phyloP scores from a whole-genome alignment of 768 basidiomycete species.

The Thelephora ganbajun region DNA sequence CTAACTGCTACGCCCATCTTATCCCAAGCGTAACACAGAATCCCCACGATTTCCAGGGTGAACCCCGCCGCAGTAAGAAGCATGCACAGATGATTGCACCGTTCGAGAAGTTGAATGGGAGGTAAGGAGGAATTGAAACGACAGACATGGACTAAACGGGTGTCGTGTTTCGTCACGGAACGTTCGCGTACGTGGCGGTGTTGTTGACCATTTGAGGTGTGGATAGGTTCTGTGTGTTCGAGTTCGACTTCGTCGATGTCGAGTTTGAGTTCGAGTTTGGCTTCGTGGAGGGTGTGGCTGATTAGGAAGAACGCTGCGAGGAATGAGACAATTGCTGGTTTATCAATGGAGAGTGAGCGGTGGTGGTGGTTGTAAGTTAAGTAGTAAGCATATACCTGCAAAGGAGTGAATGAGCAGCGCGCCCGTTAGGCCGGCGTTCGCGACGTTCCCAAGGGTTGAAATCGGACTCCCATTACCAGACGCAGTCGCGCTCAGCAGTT shows the following conservation, averaged over 20 bases:
- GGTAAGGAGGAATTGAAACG: slow-evolving; percentile 25
- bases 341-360: not conserved
- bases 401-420: slow-evolving; percentile 41
- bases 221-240: too few relatives aligned
- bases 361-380: not conserved
- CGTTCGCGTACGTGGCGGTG: slow-evolving; percentile 11
- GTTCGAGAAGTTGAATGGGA: slow-evolving; percentile 31
- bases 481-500: slow-evolving; percentile 31
- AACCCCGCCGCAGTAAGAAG: slow-evolving; percentile 33
- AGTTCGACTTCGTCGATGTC: slow-evolving; percentile 17
- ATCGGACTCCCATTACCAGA: slow-evolving; percentile 12
- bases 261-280: slow-evolving; percentile 28
- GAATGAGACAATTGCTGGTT: slow-evolving; percentile 35
- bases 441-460: not conserved
- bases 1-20: not conserved
- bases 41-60: slow-evolving; percentile 32
- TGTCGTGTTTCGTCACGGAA: slow-evolving; percentile 32
- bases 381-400: slow-evolving; percentile 22
- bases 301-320: slow-evolving; percentile 42
- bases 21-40: slow-evolving; percentile 37
- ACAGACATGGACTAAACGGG: slow-evolving; percentile 38
- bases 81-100: slow-evolving; percentile 36
- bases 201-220: not conserved
- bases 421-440: slow-evolving; percentile 35
- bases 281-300: slow-evolving; percentile 39